Evolutionary conservation across 768 basidiomycete species (phyloP), one percentile per base, ranked within the genome.

Genomic region (Phallus indusiatus): DNA sequence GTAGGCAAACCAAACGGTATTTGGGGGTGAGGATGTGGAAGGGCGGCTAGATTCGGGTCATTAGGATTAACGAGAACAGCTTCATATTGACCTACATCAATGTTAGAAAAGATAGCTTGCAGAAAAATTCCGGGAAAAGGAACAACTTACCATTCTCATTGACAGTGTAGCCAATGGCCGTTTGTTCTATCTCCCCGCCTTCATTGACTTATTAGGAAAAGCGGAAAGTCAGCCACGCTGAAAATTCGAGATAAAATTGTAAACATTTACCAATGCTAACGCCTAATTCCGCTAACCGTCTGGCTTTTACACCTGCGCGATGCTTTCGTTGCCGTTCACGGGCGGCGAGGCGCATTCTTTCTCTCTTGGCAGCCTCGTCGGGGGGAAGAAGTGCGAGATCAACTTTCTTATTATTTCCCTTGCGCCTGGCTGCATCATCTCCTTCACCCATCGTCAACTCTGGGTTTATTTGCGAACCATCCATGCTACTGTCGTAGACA

Each of bases 291-390:
- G 86, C 79, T 81, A 89, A 81, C 67, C 90, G 88, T 62, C 82
- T 77, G 67, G 86, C 83, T 71, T 90, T 91, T 57, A 90, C 82
- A 35, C 86, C 75, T 63, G 76, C 78, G 47, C 90, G 85, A 70
- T 92, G 90, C 64, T 91, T 92, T 51, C 89, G 75, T 64, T 92
- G 90, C 61, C 90, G 77, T 66, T 91, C 88, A 42, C 90, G 74
- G 1, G 90, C 90, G 0, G 87, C 85, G 4, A 84, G 79, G 16
- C 88, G 80, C 59, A 91, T 81, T 60, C 84, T 76, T 63, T 91
- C 88, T 53, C 84, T 75, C 59, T 87, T 79, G 2, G 78, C 75
- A 35, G 77, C 65, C 67, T 92, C 90, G 54, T 88, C 89, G 1
- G 80, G 78, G 46, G 54, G 49, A 34, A 56, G 49, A 42, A 47